Base-by-base conservation (phyloP, 108 stramenopile genomes). In the Discostella pseudostelligera region DNA sequence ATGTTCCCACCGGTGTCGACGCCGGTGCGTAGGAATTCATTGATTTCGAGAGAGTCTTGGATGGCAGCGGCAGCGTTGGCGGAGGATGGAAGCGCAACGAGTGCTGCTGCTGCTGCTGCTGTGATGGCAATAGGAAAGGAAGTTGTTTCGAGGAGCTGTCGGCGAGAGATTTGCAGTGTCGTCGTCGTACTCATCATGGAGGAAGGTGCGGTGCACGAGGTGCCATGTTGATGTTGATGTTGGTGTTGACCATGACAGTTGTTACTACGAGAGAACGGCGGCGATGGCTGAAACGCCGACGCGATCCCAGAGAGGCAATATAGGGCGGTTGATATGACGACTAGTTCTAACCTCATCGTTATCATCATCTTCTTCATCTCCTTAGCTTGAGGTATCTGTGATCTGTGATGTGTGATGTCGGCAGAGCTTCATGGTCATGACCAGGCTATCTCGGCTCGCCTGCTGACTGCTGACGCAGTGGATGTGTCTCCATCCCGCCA, bases 11-110 rank as follows among this genome's bases (percentile, higher is more conserved):
- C 79, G 0, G 60, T 32, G 51, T 86, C 87, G 10, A 83, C 39
- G 4, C 90, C 90, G 1, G 82, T 83, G 21, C 85, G 76, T 0
- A 91, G 69, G 48, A 91, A 91, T 12, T 71, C 59, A 7, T 86
- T 74, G 20, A 85, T 71, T 19, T 79, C 65, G 24, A 91, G 37
- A n/a, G 72, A 70, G 46, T 86, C 84, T 58, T 85, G 84, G 8
- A 83, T 58, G 10, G 85, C 81, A 16, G 84, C 63, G 2, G 87
- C 63, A 0, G 87, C 76, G 49, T 61, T 63, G 62, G 54, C 67
- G 4, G 19, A 7, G 19, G 39, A 22, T n/a, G 65, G 65, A 13
- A 40, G 12, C 2, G 39, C 16, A 11, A 65, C 21, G 39, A 46
- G 11, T 11, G 42, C 13, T n/a, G 29, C 11, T 20, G 58, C 16